Base-by-base conservation (phyloP, 2,329 filamentous ascomycete genomes). In the Torrubiellomyces zombiae region DNA sequence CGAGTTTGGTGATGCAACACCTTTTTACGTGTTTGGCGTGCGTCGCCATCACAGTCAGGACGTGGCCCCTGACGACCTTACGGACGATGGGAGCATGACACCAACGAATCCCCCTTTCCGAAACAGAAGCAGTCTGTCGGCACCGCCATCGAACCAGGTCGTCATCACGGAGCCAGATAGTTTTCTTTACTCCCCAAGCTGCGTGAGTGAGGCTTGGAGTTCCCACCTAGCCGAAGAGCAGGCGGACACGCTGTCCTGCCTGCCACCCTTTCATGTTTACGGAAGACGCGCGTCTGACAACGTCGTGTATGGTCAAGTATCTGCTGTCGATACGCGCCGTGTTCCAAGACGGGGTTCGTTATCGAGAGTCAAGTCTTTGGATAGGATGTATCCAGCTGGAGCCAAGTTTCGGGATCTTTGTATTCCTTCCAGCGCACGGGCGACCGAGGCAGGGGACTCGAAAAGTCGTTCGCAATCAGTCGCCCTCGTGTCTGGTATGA, bases 11-110 rank as follows among this genome's bases (percentile, higher is more conserved):
- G 55, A 60, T 15, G 42, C 48, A 2, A 50, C 57, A 2, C 58
- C 58, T 2, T 63, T 62, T 31, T 58, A 56, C 32, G 50, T 63
- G 16, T 63, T 63, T 33, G 59, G 58, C 2, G 45, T 49, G 15
- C 39, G 38, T n/a, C n/a, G n/a, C 9, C 21, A 28, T n/a, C 37
- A 36, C 4, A 40, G 43, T 10, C 26, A 26, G 5, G 36, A 38
- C n/a, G 38, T 31, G 14, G 17, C 28, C 2, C 21, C 23, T 15
- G 34, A 36, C 2, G 38, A 41, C 7, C 11, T 16, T 3, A 18
- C 15, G n/a, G 32, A 36, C 12, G 31, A 29, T 13, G 24, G 30
- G 8, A 28, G 31, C 19, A 31, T 35, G 1, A 31, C 36, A 7
- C 35, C 26, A 6, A 32, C 41, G 9, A n/a, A n/a, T n/a, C n/a